Conservation (phyloP, 2,329 filamentous ascomycete species). For the Grosmannia serpens region DNA sequence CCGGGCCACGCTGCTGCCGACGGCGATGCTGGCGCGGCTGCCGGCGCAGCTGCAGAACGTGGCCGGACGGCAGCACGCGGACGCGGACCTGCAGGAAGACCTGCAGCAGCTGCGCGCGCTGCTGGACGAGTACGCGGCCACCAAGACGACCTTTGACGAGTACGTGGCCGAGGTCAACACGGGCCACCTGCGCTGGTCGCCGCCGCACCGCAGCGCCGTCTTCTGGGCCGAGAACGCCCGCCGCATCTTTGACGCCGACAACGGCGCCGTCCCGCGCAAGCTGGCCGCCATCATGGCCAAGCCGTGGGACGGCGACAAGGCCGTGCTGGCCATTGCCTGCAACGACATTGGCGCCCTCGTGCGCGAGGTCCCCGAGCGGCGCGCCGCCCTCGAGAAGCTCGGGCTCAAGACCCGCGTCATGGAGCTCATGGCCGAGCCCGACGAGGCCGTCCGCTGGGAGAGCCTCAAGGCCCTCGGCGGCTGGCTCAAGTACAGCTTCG, state of each 20-base stretch:
- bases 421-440: constrained; percentile 83
- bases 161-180: constrained; percentile 79
- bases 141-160: constrained; percentile 72
- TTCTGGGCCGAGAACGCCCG: constrained; percentile 92
- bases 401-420: constrained; percentile 81
- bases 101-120: constrained; percentile 49
- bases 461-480: constrained; percentile 69
- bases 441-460: constrained; percentile 88
- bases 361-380: constrained; percentile 77
- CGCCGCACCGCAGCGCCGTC: constrained; percentile 71
- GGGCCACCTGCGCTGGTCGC: constrained; percentile 85
- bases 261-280: constrained; percentile 66
- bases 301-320: constrained; percentile 68
- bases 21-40: constrained; percentile 75
- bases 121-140: constrained; percentile 56
- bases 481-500: constrained; percentile 55
- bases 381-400: constrained; percentile 67
- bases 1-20: constrained; percentile 64
- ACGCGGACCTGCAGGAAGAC: constrained; percentile 53
- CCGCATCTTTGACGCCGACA: constrained; percentile 73
- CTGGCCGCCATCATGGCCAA: constrained; percentile 72
- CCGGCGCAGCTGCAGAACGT: constrained; percentile 56
- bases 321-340: constrained; percentile 84
- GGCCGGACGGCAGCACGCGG: constrained; percentile 48
- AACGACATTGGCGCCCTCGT: constrained; percentile 86